Conservation (phyloP, 2,329 filamentous ascomycete genomes). For the Pyrenochaeta sp. region DNA sequence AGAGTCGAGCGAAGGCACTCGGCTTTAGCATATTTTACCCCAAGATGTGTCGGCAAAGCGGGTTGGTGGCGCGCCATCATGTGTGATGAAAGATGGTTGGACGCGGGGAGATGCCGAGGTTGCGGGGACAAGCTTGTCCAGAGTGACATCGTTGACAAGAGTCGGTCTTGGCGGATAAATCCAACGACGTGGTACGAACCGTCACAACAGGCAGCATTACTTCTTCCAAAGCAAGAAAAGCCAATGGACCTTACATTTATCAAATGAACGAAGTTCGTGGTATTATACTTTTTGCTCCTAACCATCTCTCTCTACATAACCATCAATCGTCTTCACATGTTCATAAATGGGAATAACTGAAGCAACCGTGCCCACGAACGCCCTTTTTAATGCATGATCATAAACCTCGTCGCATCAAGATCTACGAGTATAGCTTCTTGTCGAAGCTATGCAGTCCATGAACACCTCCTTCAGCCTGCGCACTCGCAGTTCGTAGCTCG, state of each 20-base stretch:
- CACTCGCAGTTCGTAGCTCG: conserved; percentile 91
- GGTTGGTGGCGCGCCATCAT: conserved; percentile 26
- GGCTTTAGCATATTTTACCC: conserved; percentile 37
- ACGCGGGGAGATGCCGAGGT: conserved; percentile 48
- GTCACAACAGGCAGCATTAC: background rate
- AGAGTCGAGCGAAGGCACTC: conserved; percentile 13
- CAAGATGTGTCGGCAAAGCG: conserved; percentile 13
- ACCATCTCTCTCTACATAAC: conserved; percentile 30
- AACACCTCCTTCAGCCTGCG: conserved; percentile 94
- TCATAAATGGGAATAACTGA: conserved; percentile 18
- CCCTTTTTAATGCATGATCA: conserved; percentile 41
- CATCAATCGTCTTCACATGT: conserved; percentile 37
- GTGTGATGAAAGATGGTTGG: conserved; percentile 20
- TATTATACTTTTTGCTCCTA: conserved; percentile 50
- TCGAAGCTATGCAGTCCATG: conserved; percentile 97
- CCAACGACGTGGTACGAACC: conserved; percentile 5
- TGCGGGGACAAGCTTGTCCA: conserved; percentile 15
- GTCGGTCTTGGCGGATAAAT: conserved; percentile 7
- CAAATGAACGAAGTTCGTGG: conserved; percentile 33
- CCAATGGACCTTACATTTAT: background rate
- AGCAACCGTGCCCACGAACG: conserved; percentile 29
- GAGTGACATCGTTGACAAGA: conserved; percentile 13
- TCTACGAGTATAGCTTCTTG: conserved; percentile 97
- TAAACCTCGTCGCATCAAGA: conserved; percentile 2
- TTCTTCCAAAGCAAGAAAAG: too few species aligned